Evolutionary conservation across 225 moss, liverwort and hornwort species (phyloP), one percentile per base, ranked within the genome.

Genomic region (Pseudisothecium myosuroides): DNA sequence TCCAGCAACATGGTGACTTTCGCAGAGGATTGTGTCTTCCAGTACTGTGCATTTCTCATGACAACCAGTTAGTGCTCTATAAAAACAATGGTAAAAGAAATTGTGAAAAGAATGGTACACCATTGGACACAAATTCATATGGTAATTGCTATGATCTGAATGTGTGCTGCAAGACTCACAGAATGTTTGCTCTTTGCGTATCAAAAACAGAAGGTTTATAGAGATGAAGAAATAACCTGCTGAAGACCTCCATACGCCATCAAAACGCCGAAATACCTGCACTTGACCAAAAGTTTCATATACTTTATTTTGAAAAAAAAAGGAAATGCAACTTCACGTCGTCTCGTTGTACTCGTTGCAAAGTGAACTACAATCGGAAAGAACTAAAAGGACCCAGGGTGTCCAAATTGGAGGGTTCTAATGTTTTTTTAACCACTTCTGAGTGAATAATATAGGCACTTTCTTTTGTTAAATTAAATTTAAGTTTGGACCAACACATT

Each of bases 181-280:
- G 41, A 37, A 14, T 54, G 12, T 39, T 59, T 17, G 28, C 28
- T 59, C 12, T 28, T 39, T 58, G 41, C 2, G 3, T 59, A 80
- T 80, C 80, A 39, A 39, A 19, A 79, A 39, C 3, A 59, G 14
- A 56, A 56, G 15, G 77, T 37, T 55, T 55, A 55, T 9, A 73
- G 56, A 80, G 39, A 37, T 39, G 58, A 80, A 28, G n/a, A 78
- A 85, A 68, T 79, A 82, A 97, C 97, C 96, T 94, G 94, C 88
- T 96, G 91, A 86, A 97, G 95, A 83, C 96, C 95, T 86, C 97
- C 97, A 83, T 95, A 97, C 23, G 97, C 97, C 90, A 96, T 92
- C 91, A 95, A 69, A 84, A 92, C 95, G 71, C 97, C 97, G 83
- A 90, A 97, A 84, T 97, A 97, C 76, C 96, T 97, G 97, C 95